These are phyloP conservation scores for Calcarisporium arbuscula DNA, from an alignment of 2,329 filamentous ascomycete genomes.

Conservation along the genomic window DNA sequence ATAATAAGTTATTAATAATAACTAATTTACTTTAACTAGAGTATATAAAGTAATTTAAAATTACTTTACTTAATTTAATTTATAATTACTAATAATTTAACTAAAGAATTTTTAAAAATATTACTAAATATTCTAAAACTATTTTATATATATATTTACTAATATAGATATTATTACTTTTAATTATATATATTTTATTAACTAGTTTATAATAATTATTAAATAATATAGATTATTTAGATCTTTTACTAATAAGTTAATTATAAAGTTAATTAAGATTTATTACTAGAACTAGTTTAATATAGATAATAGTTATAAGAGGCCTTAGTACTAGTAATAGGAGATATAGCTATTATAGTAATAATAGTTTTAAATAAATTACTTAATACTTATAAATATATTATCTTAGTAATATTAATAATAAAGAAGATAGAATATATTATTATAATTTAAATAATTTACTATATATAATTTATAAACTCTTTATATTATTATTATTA, in stretches of 20 bases:
- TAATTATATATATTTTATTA: neutral
- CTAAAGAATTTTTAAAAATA: conserved; percentile 1
- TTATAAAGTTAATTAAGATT: neutral
- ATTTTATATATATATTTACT: no score
- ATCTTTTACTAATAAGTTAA: neutral
- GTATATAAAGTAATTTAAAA: neutral
- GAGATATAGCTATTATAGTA: no score
- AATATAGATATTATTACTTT: neutral
- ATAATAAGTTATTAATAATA: neutral
- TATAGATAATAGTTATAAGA: no score
- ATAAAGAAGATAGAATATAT: no score
- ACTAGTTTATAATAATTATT: neutral
- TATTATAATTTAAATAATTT: no score
- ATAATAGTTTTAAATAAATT: no score
- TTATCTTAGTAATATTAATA: no score
- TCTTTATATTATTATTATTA: no score
- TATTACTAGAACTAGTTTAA: neutral
- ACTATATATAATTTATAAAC: no score
- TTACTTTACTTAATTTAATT: neutral
- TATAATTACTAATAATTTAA: neutral
- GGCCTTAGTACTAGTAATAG: no score
- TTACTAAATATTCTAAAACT: no score
- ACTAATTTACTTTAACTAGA: neutral
- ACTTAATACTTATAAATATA: no score
- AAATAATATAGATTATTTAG: neutral